phyloP scores from a whole-genome alignment of 768 basidiomycete species.

The Hypholoma fasciculare region DNA sequence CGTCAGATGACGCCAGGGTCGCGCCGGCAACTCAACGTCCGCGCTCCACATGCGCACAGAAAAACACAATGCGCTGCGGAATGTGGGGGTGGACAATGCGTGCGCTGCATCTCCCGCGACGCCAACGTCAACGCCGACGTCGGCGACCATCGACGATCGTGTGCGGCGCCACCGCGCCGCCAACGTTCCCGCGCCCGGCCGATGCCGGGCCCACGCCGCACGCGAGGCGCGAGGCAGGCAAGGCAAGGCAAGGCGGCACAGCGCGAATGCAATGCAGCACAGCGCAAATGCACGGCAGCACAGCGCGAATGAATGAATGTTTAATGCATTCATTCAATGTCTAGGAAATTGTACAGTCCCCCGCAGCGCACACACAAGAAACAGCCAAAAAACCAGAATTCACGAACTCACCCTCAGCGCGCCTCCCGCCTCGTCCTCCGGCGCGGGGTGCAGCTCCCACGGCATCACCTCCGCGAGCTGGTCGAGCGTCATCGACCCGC shows the following conservation, averaged over 20 bases:
- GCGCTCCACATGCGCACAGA: background rate
- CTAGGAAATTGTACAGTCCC: background rate
- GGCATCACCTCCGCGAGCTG: conserved; percentile 32
- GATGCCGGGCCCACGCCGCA: background rate
- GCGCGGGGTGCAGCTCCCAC: conserved; percentile 35
- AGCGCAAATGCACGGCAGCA: background rate
- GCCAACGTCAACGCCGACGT: no score
- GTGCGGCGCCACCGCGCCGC: background rate
- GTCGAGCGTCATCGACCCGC: conserved; percentile 24
- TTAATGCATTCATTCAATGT: background rate
- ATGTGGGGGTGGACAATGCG: no score
- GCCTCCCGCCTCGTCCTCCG: conserved; percentile 5
- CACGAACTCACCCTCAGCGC: conserved; percentile 7
- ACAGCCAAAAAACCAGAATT: background rate
- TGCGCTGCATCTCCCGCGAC: no score
- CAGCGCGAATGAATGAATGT: background rate
- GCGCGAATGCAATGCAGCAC: background rate
- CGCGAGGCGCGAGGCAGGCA: background rate
- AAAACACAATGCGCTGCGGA: no score
- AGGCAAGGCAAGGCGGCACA: background rate
- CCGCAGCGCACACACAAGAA: background rate
- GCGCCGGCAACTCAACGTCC: background rate
- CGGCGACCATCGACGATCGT: no score
- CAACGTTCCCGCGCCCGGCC: background rate
- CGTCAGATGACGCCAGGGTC: background rate